Evolutionary conservation across 768 basidiomycete genomes (phyloP).

Genomic region (Boletellus emodensis): DNA sequence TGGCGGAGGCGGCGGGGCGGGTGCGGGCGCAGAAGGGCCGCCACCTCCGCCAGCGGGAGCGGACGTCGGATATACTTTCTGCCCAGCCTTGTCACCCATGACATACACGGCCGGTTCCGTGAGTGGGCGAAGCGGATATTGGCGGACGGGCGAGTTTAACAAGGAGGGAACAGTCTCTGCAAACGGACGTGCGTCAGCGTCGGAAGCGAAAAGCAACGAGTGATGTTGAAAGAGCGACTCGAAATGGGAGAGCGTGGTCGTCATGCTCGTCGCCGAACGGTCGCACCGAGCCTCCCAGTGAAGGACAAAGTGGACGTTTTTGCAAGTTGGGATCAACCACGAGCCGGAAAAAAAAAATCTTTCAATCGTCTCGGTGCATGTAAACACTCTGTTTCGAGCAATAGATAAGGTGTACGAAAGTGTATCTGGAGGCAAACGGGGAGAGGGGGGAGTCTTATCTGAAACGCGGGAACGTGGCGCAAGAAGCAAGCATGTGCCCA

Average conservation of each 20-base stretch:
- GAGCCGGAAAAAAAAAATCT: not conserved
- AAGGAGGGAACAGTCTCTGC: slow-evolving; percentile 58
- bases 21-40: slow-evolving; percentile 13
- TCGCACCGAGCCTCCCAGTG: not conserved
- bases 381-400: slow-evolving; percentile 1
- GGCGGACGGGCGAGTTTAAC: slow-evolving; percentile 58
- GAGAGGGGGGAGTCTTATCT: slow-evolving; percentile 1
- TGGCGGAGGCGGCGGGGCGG: slow-evolving; percentile 31
- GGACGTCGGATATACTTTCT: slow-evolving; percentile 50
- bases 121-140: slow-evolving; percentile 64
- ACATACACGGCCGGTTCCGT: slow-evolving; percentile 70
- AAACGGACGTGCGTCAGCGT: slow-evolving; percentile 3
- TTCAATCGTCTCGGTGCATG: not conserved
- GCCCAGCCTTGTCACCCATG: slow-evolving; percentile 66
- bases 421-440: not conserved
- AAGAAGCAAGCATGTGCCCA: not conserved
- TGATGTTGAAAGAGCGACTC: not conserved
- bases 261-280: not conserved
- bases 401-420: slow-evolving; percentile 10
- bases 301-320: not conserved
- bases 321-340: not conserved
- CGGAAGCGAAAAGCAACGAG: slow-evolving; percentile 9
- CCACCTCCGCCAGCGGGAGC: slow-evolving; percentile 12
- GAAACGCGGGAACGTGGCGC: slow-evolving; percentile 15
- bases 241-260: not conserved